phyloP scores from a whole-genome alignment of 306 rosid genomes.

The Mimosa pudica region DNA sequence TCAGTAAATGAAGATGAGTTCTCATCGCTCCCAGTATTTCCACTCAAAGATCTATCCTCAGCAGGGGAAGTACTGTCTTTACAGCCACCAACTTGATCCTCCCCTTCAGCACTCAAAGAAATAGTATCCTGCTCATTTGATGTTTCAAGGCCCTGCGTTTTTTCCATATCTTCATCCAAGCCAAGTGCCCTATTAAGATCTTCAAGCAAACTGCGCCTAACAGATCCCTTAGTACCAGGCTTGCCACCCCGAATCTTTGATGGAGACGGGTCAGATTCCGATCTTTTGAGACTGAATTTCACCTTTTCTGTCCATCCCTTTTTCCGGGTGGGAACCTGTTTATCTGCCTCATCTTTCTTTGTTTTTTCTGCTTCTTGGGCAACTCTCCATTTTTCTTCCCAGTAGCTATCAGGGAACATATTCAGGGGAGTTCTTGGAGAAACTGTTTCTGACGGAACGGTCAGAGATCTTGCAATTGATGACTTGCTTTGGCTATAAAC shows the following conservation, averaged over 20 bases:
- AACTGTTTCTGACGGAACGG: slow-evolving; percentile 57
- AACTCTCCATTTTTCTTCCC: slow-evolving; percentile 99
- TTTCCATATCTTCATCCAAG: slow-evolving; percentile 52
- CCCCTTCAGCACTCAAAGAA: slow-evolving; percentile 50
- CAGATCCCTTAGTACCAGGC: slow-evolving; percentile 53
- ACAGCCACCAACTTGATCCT: slow-evolving; percentile 49
- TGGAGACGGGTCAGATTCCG: slow-evolving; percentile 76
- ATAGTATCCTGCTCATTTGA: slow-evolving; percentile 41
- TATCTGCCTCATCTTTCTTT: slow-evolving; percentile 45
- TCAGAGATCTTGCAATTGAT: slow-evolving; percentile 42
- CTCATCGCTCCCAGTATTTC: slow-evolving; percentile 68
- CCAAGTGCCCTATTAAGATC: slow-evolving; percentile 79
- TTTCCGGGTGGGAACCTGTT: slow-evolving; percentile 56
- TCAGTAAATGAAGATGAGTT: slow-evolving; percentile 62
- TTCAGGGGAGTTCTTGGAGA: slow-evolving; percentile 72
- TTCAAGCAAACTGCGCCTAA: slow-evolving; percentile 78
- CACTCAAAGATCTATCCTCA: slow-evolving; percentile 56
- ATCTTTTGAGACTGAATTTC: slow-evolving; percentile 58
- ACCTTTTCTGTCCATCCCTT: slow-evolving; percentile 92
- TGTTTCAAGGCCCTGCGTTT: slow-evolving; percentile 42
- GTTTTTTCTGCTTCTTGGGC: slow-evolving; percentile 74
- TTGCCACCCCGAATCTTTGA: slow-evolving; percentile 52
- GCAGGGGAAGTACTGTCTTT: slow-evolving; percentile 45
- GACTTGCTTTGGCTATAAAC: slow-evolving; percentile 50
- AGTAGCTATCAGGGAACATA: slow-evolving; percentile 76